Evolutionary conservation across 1,284 basidiomycete species (phyloP), one percentile per base, ranked within the genome.

Genomic region (Naganishia sp.): DNA sequence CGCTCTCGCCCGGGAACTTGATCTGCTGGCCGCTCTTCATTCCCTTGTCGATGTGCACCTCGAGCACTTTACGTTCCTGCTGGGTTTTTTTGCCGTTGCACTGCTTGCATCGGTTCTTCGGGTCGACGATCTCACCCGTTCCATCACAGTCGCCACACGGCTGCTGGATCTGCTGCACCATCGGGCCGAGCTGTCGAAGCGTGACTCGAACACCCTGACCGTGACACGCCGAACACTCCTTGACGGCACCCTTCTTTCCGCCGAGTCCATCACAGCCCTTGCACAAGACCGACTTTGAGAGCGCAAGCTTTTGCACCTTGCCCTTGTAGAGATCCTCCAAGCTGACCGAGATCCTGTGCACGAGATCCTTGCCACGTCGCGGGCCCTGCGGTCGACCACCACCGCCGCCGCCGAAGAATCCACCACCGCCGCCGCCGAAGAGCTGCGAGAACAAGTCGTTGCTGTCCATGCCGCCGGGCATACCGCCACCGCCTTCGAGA

Each of bases 131-230:
- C 81, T 99, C 95, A 71, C 96, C 96, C 25, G 87, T 85, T 41
- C 92, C 96, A 62, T 84, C 85, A 80, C 96, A 99, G 41, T 97
- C 94, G 76, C 90, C 87, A 82, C 96, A 99, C 58, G 88, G 85
- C 71, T 93, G 90, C 79, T 99, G 96, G 75, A 99, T 92, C 82
- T 99, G 96, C 82, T 99, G 96, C 73, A 99, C 93, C 96, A 99
- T 99, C 18, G 96, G 96, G 43, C 96, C 96, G 86, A 81, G 75
- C 80, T 98, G 95, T 69, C 96, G 90, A 68, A 98, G 83, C 66
- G 90, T 92, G 74, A 98, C 82, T 80, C 90, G 92, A 82, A 96
- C 82, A 78, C 96, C 96, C 73, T 93, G 91, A 71, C 96, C 96
- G 74, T 84, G 85, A 83, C 96, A 99, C 23, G 84, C 78, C 56